Evolutionary conservation across 345 rosid genomes (phyloP), one percentile per base, ranked within the genome.

Genomic region (Sisymbrium irio): DNA sequence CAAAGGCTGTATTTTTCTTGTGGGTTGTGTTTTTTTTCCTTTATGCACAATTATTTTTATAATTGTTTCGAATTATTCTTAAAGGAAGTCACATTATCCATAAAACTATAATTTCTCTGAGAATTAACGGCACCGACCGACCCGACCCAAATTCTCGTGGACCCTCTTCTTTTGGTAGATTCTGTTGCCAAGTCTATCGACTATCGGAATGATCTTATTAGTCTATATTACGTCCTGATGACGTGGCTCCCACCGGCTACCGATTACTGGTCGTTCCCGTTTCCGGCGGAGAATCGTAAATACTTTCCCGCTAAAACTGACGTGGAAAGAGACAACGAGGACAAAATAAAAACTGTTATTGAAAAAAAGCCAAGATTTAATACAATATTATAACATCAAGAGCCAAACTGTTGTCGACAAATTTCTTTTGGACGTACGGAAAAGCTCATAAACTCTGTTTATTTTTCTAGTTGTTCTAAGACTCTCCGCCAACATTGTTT

Each of bases 241-340:
- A 66, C 74, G 59, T 67, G 77, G 77, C 65, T 67, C 75, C 75
- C 77, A 54, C 60, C 60, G 14, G 62, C 60, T 69, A 82, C 77
- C 81, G 40, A 9, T 60, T 13, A 76, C 79, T 57, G 58, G 32
- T 30, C 50, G 14, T 59, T 5, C 62, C 67, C 14, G 37, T 74
- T 67, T 30, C 45, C 55, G 37, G 67, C 4, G 37, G 55, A 75
- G 45, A 74, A 58, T 58, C 44, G 53, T 53, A 25, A 25, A 20
- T 56, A 45, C 30, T 82, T 83, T 82, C 84, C 85, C 87, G 88
- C 83, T 75, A 75, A 77, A 41, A 7, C 36, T 30, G 45, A 55
- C 60, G 55, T 55, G 65, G 28, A 42, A 61, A 75, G 18, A 60
- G 41, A 50, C 70, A 76, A 44, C 32, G 45, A 13, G 62, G 28